Percentiles rank a stretch among this genome's conserved stretches.
Conservation (phyloP, 2,329 filamentous ascomycete species). For the Diaporthe nobilis region DNA sequence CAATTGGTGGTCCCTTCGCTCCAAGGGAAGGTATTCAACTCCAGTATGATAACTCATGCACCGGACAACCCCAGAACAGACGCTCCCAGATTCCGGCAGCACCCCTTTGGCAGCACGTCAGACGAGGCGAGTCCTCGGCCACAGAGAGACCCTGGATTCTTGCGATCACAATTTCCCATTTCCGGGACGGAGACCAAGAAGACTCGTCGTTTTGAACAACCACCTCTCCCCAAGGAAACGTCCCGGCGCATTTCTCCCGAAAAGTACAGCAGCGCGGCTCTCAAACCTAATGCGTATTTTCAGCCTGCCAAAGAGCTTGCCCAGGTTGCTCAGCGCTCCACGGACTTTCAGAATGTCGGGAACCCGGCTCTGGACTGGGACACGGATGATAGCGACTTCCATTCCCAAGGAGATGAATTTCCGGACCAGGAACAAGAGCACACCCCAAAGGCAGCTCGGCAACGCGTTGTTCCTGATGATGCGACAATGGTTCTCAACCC, state of each 20-base stretch:
- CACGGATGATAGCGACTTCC: constrained; percentile 48
- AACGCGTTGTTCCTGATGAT: constrained; percentile 41
- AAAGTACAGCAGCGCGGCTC: constrained; percentile 43
- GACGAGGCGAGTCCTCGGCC: constrained; percentile 36
- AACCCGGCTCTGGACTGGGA: constrained; percentile 43
- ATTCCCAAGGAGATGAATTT: constrained; percentile 48
- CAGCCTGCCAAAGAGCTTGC: constrained; percentile 42
- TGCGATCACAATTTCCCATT: constrained; percentile 53
- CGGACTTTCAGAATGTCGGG: constrained; percentile 47
- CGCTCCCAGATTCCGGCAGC: constrained; percentile 20
- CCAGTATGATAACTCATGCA: constrained; percentile 41
- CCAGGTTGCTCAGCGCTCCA: constrained; percentile 48
- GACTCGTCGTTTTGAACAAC: constrained; percentile 42
- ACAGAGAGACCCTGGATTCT: constrained; percentile 28
- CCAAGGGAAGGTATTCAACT: constrained; percentile 26
- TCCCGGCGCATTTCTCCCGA: constrained; percentile 44
- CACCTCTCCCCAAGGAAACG: constrained; percentile 37
- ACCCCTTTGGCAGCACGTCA: constrained; percentile 40
- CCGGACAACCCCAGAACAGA: constrained; percentile 33
- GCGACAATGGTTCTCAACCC: constrained; percentile 41
- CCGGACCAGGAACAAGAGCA: constrained; percentile 48
- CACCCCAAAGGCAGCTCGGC: constrained; percentile 42
- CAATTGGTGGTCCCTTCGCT: constrained; percentile 16
- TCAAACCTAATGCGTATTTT: constrained; percentile 34
- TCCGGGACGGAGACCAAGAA: constrained; percentile 52